Conservation (phyloP, 768 basidiomycete genomes). For the Tulasnella sp. region DNA sequence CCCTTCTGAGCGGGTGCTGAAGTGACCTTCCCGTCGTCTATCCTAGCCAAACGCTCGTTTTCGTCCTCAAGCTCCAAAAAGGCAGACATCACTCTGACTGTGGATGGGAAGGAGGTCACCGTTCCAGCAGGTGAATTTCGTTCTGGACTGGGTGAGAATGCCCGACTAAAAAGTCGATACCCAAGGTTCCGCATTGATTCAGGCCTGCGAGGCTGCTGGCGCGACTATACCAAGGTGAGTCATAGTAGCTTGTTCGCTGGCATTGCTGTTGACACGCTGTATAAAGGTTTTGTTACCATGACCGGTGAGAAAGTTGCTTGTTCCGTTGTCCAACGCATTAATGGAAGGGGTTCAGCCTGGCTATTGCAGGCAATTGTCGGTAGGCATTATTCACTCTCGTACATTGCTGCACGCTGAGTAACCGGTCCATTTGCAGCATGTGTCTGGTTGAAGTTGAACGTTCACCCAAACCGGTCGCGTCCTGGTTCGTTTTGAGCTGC, state of each 20-base stretch:
- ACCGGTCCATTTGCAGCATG: conserved; percentile 49
- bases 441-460: conserved; percentile 96
- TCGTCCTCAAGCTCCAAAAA: conserved; percentile 47
- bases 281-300: conserved; percentile 71
- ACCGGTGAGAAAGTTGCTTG: conserved; percentile 41
- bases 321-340: background rate
- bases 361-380: conserved; percentile 97
- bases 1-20: background rate
- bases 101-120: conserved; percentile 95
- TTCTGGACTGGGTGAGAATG: background rate
- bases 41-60: conserved; percentile 5
- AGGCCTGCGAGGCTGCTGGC: conserved; percentile 87
- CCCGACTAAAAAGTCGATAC: background rate
- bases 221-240: conserved; percentile 63
- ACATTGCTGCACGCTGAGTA: conserved; percentile 8
- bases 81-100: conserved; percentile 77
- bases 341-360: conserved; percentile 44
- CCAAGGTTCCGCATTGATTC: conserved; percentile 84
- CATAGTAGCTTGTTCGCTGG: background rate
- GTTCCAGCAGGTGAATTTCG: conserved; percentile 85
- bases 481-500: conserved; percentile 48
- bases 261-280: conserved; percentile 6
- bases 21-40: background rate
- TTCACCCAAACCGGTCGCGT: conserved; percentile 89
- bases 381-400: conserved; percentile 30